Conservation (phyloP, 208 protist genomes). For the Phytomonas sp. region DNA sequence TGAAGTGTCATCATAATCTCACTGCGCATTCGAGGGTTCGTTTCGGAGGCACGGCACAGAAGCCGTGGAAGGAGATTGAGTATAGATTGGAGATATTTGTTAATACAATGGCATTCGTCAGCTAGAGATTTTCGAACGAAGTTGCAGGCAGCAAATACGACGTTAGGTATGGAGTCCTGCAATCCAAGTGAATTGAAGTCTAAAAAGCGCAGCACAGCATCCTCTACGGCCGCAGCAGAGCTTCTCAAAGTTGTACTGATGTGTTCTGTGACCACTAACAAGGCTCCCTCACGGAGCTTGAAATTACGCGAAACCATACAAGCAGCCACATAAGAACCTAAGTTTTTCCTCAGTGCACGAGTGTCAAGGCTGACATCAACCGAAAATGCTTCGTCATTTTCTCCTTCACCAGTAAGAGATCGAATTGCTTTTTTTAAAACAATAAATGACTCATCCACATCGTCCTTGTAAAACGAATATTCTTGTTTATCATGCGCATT, state of each 20-base stretch:
- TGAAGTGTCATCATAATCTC: slow-evolving; percentile 55
- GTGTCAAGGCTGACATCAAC: slow-evolving; percentile 4
- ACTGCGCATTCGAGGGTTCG: slow-evolving; percentile 59
- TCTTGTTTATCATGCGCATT: not conserved
- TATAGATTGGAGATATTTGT: slow-evolving; percentile 30
- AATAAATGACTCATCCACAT: not conserved
- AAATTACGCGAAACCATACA: slow-evolving; percentile 71
- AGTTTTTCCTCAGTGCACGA: not conserved
- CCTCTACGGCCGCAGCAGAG: slow-evolving; percentile 19
- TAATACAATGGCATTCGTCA: slow-evolving; percentile 34
- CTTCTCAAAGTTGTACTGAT: slow-evolving; percentile 17
- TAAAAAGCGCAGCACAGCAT: slow-evolving; percentile 65
- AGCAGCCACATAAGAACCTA: slow-evolving; percentile 53
- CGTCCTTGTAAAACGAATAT: not conserved
- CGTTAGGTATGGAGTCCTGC: slow-evolving; percentile 73
- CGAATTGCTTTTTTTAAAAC: not conserved
- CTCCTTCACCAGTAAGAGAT: not conserved
- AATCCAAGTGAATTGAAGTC: slow-evolving; percentile 68
- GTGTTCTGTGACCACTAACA: slow-evolving; percentile 37
- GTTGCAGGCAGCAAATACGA: slow-evolving; percentile 53
- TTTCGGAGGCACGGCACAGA: slow-evolving; percentile 61
- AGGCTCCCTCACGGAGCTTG: slow-evolving; percentile 66
- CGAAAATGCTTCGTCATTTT: not conserved
- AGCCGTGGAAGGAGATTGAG: slow-evolving; percentile 60
- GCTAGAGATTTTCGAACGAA: slow-evolving; percentile 60